Base-by-base conservation (phyloP, 257 asterid genomes). In the Fraxinus americana region DNA sequence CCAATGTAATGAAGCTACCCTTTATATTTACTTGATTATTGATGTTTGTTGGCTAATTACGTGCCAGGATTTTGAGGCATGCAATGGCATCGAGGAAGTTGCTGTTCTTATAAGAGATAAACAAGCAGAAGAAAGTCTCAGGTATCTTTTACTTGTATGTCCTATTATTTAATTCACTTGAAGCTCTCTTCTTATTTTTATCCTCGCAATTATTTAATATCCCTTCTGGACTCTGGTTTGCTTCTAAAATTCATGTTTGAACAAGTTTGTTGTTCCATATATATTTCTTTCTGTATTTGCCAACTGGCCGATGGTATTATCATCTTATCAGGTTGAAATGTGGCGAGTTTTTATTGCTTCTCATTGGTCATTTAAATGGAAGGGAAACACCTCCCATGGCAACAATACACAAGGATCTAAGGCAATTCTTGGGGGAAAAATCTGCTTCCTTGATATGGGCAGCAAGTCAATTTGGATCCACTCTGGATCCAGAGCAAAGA, bases 11-110 rank as follows among this genome's bases (percentile, higher is more conserved):
- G 69, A 63, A 61, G 35, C 29, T 57, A 43, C 21, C 32, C 38
- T 43, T 29, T 70, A 9, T 75, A 59, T 71, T 78, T 71, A 78
- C 71, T 63, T 67, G 69, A 74, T 75, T 27, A 65, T 78, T 74
- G 74, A 80, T 72, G 70, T 81, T 75, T 43, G 50, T 68, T 63
- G 27, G 41, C 61, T 50, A 59, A 38, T 79, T 65, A 52, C 82
- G 73, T 83, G 30, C 43, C 91, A 94, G 98, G 98, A 91, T 84
- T 91, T 94, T 77, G 97, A 92, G 83, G 92, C 89, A 73, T 91
- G 96, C 91, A 92, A 92, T 81, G 99, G 99, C 84, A 91, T 94
- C 57, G 99, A 94, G 90, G 98, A 94, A 86, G 97, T 92, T 80
- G 92, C 97, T 77, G 67, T 83, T 77, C 89, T 94, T 67, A 87